These are phyloP conservation scores for Taphrina confusa DNA, from an alignment of 1,139 yeast species.

Conservation along the genomic window DNA sequence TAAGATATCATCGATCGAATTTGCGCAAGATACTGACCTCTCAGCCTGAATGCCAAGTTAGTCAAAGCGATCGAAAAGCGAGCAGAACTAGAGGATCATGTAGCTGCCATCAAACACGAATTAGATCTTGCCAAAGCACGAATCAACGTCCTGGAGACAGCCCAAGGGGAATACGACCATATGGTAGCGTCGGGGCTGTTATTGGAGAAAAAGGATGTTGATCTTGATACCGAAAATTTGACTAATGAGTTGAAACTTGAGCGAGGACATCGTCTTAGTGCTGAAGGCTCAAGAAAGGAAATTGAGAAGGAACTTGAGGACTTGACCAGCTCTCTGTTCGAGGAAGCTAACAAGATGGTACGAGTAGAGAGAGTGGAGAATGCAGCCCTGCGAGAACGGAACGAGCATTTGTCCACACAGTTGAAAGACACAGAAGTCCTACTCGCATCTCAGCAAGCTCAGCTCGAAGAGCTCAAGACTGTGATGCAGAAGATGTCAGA, in stretches of 20 bases:
- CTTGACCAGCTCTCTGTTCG: constrained; percentile 64
- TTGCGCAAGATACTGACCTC: background rate
- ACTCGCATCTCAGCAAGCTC: constrained; percentile 66
- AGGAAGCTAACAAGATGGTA: constrained; percentile 74
- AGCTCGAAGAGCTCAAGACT: constrained; percentile 66
- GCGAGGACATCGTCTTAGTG: constrained; percentile 44
- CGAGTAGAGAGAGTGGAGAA: constrained; percentile 58
- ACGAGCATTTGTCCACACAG: constrained; percentile 62
- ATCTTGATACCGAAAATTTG: constrained; percentile 41
- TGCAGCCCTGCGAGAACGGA: constrained; percentile 48
- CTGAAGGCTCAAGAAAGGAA: constrained; percentile 56
- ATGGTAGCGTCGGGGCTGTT: constrained; percentile 42
- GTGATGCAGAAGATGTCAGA: constrained; percentile 54
- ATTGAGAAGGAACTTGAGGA: constrained; percentile 71
- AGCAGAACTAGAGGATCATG: constrained; percentile 47
- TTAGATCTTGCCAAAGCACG: constrained; percentile 38
- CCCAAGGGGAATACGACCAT: constrained; percentile 43
- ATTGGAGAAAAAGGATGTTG: constrained; percentile 42
- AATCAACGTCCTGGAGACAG: constrained; percentile 39
- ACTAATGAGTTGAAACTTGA: constrained; percentile 40
- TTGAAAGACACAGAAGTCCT: constrained; percentile 71
- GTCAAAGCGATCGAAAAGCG: constrained; percentile 47
- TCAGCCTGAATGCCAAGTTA: constrained; percentile 41
- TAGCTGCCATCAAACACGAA: constrained; percentile 43
- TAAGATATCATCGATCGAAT: background rate